phyloP scores from a whole-genome alignment of 1,284 basidiomycete species.

The Cryptococcus sp. region DNA sequence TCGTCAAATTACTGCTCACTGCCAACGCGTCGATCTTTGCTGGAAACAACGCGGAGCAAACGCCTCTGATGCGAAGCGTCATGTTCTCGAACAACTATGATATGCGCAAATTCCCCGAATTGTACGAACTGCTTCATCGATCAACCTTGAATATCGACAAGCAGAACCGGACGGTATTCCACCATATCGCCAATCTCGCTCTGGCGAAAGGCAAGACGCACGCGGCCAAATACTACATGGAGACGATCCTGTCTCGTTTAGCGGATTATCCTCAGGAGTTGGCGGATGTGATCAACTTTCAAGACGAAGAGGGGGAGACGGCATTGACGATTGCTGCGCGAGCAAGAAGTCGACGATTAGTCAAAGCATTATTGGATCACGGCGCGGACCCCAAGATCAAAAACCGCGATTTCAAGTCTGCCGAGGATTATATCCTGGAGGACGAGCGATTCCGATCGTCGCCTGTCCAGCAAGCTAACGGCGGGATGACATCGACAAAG shows the following conservation, averaged over 20 bases:
- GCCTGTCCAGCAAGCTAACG: slow-evolving; percentile 59
- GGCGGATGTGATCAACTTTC: slow-evolving; percentile 98
- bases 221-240: slow-evolving; percentile 98
- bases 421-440: slow-evolving; percentile 98
- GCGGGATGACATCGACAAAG: slow-evolving; percentile 10
- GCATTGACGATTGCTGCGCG: slow-evolving; percentile 95
- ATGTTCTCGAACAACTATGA: slow-evolving; percentile 99
- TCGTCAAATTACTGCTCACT: slow-evolving; percentile 91
- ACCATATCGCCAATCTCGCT: slow-evolving; percentile 98
- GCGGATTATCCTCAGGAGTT: slow-evolving; percentile 96
- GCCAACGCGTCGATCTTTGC: slow-evolving; percentile 97
- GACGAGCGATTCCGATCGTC: slow-evolving; percentile 96
- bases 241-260: slow-evolving; percentile 85
- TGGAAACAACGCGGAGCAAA: slow-evolving; percentile 95
- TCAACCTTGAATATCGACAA: slow-evolving; percentile 99
- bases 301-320: slow-evolving; percentile 98
- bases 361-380: slow-evolving; percentile 93
- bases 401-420: slow-evolving; percentile 94
- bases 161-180: slow-evolving; percentile 96
- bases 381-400: slow-evolving; percentile 95
- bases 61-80: slow-evolving; percentile 95
- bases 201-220: slow-evolving; percentile 97
- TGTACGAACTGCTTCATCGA: slow-evolving; percentile 94
- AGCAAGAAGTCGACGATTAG: slow-evolving; percentile 93
- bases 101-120: slow-evolving; percentile 96